Conservation (phyloP, 2,329 filamentous ascomycete species). For the Verticillium nubilum region DNA sequence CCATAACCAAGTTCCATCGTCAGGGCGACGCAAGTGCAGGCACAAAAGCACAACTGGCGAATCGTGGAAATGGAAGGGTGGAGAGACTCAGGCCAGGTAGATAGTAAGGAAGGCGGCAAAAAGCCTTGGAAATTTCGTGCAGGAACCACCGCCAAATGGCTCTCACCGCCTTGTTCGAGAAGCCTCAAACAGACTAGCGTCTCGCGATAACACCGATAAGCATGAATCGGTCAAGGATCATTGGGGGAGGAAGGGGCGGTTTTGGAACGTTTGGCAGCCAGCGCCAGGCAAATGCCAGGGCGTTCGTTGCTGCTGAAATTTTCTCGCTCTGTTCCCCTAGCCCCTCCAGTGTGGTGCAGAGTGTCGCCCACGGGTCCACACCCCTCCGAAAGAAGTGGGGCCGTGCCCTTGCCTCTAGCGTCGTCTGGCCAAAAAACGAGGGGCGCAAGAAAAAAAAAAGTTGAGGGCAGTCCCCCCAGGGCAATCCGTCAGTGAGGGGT, state of each 20-base stretch:
- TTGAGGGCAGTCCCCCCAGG: conserved; percentile 1
- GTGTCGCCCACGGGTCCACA: background rate
- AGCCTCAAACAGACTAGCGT: conserved; percentile 11
- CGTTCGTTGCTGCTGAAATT: background rate
- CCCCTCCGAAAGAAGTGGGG: background rate
- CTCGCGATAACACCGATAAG: conserved; percentile 22
- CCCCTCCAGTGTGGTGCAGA: background rate
- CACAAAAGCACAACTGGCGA: no score
- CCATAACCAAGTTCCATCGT: no score
- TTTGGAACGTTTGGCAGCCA: background rate
- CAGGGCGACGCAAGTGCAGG: no score
- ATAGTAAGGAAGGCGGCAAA: background rate
- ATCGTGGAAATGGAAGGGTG: background rate
- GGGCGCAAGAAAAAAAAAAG: conserved; percentile 2
- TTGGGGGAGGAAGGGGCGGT: conserved; percentile 9
- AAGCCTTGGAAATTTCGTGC: background rate
- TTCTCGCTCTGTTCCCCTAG: background rate
- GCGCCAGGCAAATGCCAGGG: no score
- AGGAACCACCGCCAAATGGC: background rate
- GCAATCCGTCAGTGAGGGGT: background rate
- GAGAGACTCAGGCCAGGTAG: background rate
- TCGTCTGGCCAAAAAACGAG: background rate
- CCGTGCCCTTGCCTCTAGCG: conserved; percentile 1
- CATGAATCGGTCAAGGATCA: conserved; percentile 19
- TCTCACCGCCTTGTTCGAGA: conserved; percentile 10